A percentile compares a stretch with the other conserved stretches of the same genome.
Conservation (phyloP, 768 basidiomycete genomes). For the Mycena vulgaris region DNA sequence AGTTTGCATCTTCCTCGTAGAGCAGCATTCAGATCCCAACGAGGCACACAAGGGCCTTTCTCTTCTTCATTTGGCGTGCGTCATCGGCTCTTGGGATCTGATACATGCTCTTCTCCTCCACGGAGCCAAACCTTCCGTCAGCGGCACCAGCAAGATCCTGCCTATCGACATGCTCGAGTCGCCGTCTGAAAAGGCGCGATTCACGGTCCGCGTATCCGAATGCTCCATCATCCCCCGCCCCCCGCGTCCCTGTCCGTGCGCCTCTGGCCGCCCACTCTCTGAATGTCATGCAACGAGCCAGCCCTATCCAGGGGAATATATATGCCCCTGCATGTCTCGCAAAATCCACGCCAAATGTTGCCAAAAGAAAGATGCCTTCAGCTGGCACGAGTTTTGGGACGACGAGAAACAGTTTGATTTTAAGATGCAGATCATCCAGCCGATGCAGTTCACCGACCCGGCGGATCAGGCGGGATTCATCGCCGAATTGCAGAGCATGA, state of each 20-base stretch:
- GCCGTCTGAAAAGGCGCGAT: neutral
- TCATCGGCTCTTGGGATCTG: conserved; percentile 2
- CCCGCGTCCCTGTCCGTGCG: conserved; percentile 1
- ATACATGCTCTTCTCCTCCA: neutral
- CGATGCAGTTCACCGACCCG: neutral
- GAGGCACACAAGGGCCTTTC: neutral
- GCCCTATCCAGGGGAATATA: neutral
- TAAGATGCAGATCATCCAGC: neutral
- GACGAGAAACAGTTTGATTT: neutral
- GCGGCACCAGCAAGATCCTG: neutral
- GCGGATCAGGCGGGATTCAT: neutral
- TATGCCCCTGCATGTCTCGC: neutral
- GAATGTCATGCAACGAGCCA: neutral
- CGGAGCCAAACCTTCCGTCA: neutral
- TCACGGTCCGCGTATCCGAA: conserved; percentile 4
- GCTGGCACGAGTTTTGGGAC: conserved; percentile 1
- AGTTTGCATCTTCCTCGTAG: neutral
- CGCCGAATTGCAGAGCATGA: neutral
- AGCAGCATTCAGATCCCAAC: neutral
- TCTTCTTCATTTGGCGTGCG: neutral
- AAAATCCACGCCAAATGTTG: neutral
- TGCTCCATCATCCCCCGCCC: neutral
- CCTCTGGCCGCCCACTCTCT: conserved; percentile 1
- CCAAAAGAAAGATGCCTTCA: neutral
- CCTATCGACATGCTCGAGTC: neutral